Evolutionary conservation across 331 rosid genomes (phyloP).

Genomic region (Ulmus americana): DNA sequence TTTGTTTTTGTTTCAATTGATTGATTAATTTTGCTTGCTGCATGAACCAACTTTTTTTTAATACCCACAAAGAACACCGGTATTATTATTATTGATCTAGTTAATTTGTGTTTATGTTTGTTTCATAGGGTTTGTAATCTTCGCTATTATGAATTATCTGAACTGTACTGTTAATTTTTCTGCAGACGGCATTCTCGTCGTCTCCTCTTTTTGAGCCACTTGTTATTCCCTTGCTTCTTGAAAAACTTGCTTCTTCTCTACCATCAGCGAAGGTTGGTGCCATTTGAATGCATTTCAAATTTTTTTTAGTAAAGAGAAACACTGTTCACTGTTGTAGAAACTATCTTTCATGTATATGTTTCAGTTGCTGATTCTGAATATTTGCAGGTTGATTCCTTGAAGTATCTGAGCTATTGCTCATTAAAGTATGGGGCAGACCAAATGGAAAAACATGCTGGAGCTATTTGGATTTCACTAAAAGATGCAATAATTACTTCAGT

Average conservation of each 20-base stretch:
- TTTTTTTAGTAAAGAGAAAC: constrained; percentile 15
- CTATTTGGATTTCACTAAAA: constrained; percentile 70
- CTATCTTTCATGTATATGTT: background rate
- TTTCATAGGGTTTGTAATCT: constrained; percentile 4
- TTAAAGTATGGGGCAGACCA: constrained; percentile 71
- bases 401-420: constrained; percentile 62
- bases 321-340: constrained; percentile 5
- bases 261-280: constrained; percentile 73
- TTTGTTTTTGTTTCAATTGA: background rate
- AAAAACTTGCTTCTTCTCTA: constrained; percentile 79
- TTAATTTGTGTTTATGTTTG: background rate
- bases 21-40: background rate
- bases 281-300: constrained; percentile 17
- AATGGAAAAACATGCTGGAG: constrained; percentile 54
- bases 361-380: constrained; percentile 22
- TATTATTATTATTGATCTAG: background rate
- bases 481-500: constrained; percentile 47
- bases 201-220: constrained; percentile 74
- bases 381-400: constrained; percentile 80
- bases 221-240: constrained; percentile 82
- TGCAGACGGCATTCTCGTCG: constrained; percentile 80
- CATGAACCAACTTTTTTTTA: background rate
- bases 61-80: background rate
- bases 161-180: constrained; percentile 15
- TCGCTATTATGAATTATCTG: constrained; percentile 11